Percentiles rank a stretch among this genome's conserved stretches.
Evolutionary conservation across 1,139 yeast genomes (phyloP).

Genomic region (Yamadazyma mexicana): DNA sequence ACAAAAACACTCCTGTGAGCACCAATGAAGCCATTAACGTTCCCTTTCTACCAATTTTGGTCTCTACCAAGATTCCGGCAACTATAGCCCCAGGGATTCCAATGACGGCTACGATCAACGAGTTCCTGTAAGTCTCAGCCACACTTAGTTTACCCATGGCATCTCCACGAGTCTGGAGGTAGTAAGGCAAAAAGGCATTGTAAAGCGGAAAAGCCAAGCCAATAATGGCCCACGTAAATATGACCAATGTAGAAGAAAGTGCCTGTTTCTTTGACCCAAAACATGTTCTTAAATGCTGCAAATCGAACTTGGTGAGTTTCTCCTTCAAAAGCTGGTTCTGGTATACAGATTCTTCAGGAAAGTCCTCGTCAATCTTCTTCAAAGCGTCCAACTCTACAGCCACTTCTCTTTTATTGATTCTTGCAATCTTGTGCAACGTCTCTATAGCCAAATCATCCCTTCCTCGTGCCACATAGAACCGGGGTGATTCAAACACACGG

Average conservation of each 20-base stretch:
- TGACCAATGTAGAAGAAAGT: conserved; percentile 33
- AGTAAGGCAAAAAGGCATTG: conserved; percentile 44
- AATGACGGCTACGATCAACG: conserved; percentile 40
- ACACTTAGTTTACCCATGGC: conserved; percentile 35
- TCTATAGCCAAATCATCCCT: conserved; percentile 36
- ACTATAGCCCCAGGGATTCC: conserved; percentile 44
- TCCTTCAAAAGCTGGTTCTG: conserved; percentile 23
- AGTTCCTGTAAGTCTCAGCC: conserved; percentile 37
- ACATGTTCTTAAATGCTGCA: conserved; percentile 35
- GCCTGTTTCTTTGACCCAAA: conserved; percentile 36
- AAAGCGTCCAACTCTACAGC: conserved; percentile 34
- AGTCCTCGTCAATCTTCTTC: conserved; percentile 24
- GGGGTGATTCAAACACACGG: conserved; percentile 41
- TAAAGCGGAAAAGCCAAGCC: conserved; percentile 48
- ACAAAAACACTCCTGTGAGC: conserved; percentile 40
- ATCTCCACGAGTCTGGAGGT: conserved; percentile 34
- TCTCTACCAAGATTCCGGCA: conserved; percentile 41
- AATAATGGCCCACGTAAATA: conserved; percentile 43
- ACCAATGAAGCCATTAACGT: conserved; percentile 32
- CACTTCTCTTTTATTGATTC: conserved; percentile 25
- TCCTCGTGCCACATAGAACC: conserved; percentile 40
- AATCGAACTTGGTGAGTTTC: conserved; percentile 27
- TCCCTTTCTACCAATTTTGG: conserved; percentile 42
- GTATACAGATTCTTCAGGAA: conserved; percentile 12
- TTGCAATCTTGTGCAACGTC: conserved; percentile 37